Conservation (phyloP, 2,329 filamentous ascomycete genomes). For the Cercospora nicotianae region DNA sequence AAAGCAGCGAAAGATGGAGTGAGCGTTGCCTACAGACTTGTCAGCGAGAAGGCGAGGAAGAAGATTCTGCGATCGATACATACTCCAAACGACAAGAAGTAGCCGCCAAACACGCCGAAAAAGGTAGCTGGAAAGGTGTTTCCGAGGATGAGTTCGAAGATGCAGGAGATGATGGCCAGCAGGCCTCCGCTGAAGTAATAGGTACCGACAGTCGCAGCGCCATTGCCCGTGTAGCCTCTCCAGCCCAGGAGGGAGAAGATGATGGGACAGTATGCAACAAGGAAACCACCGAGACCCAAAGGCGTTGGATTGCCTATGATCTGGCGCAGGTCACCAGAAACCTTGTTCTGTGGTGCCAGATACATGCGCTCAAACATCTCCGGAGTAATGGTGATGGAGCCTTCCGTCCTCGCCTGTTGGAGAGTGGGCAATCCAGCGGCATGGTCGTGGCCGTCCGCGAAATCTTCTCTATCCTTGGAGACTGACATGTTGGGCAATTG, state of each 20-base stretch:
- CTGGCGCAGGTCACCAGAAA: conserved; percentile 23
- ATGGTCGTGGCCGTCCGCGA: conserved; percentile 1
- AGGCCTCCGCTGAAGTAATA: conserved; percentile 41
- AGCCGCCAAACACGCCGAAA: conserved; percentile 31
- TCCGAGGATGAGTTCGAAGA: conserved; percentile 41
- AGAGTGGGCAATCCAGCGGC: conserved; percentile 14
- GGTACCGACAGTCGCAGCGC: conserved; percentile 32
- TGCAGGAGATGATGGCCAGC: conserved; percentile 36
- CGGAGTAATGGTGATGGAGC: conserved; percentile 24
- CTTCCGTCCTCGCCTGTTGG: conserved; percentile 22
- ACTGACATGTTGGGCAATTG: background rate
- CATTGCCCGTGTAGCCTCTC: conserved; percentile 21
- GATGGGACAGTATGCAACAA: conserved; percentile 25
- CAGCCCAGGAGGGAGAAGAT: conserved; percentile 28
- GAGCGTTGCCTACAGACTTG: conserved; percentile 15
- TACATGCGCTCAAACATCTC: conserved; percentile 32
- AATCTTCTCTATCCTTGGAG: conserved; percentile 3
- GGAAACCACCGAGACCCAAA: conserved; percentile 26
- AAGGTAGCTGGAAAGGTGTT: conserved; percentile 36
- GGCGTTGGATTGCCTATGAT: conserved; percentile 23
- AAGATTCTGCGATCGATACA: background rate
- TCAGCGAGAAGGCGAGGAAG: background rate
- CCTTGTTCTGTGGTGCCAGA: conserved; percentile 24
- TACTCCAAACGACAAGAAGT: conserved; percentile 22
- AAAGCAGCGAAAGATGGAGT: conserved; percentile 24